These are phyloP conservation scores for Passalora sequoiae DNA, from an alignment of 2,329 filamentous ascomycete species.

Conservation along the genomic window DNA sequence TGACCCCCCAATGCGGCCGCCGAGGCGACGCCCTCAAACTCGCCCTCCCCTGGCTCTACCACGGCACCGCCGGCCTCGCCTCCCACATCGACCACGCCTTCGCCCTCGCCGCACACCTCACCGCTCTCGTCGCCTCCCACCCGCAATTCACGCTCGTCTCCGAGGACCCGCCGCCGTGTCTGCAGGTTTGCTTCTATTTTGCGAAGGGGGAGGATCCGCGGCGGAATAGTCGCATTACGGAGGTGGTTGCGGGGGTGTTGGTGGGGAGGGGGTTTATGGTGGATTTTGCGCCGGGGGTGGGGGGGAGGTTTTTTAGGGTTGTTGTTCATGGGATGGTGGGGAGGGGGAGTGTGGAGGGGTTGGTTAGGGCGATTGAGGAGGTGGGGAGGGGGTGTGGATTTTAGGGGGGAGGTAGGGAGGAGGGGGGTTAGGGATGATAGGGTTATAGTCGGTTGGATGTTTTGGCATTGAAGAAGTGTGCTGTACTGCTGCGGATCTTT, in stretches of 20 bases:
- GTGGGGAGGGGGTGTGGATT: conserved; percentile 27
- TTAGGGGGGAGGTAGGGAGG: too few species aligned
- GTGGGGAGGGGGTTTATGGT: conserved; percentile 63
- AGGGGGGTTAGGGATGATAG: too few species aligned
- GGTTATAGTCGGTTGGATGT: too few species aligned
- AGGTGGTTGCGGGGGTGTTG: conserved; percentile 50
- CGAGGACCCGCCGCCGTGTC: conserved; percentile 72
- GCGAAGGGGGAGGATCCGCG: conserved; percentile 47
- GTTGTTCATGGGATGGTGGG: conserved; percentile 61
- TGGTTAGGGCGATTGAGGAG: conserved; percentile 56
- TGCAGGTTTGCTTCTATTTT: conserved; percentile 95
- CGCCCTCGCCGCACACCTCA: conserved; percentile 64
- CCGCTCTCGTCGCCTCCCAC: conserved; percentile 51
- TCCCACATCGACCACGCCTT: conserved; percentile 63
- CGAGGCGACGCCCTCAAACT: conserved; percentile 82
- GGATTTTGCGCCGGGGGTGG: conserved; percentile 58
- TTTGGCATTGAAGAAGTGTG: too few species aligned
- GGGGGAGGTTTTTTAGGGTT: conserved; percentile 63
- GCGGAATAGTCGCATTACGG: conserved; percentile 46
- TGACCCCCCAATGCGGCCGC: conserved; percentile 89
- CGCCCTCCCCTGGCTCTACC: conserved; percentile 83
- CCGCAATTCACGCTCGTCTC: conserved; percentile 66
- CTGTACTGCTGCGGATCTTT: too few species aligned
- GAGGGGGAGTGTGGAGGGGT: conserved; percentile 56
- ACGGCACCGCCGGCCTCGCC: conserved; percentile 71